Percentiles rank a stretch among this genome's conserved stretches.
These are phyloP conservation scores for Luffa acutangula DNA, from an alignment of 306 rosid species.

Conservation along the genomic window DNA sequence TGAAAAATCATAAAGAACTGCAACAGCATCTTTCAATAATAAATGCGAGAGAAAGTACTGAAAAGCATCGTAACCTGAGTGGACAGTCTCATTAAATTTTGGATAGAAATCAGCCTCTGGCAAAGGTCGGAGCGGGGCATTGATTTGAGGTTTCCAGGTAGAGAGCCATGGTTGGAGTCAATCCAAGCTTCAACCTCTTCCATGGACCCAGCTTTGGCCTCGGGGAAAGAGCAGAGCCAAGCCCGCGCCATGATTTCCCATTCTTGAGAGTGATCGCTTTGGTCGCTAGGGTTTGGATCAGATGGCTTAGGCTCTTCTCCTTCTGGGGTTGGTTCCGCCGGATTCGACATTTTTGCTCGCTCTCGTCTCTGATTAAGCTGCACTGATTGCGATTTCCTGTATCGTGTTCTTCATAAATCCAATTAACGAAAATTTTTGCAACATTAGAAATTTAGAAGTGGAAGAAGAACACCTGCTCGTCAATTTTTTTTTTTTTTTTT, in stretches of 20 bases:
- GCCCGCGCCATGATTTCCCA: constrained; percentile 98
- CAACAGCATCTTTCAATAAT: neutral
- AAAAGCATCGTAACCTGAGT: constrained; percentile 19
- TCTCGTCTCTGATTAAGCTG: neutral
- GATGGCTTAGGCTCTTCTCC: constrained; percentile 18
- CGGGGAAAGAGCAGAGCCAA: constrained; percentile 76
- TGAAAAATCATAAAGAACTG: neutral
- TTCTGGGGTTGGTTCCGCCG: constrained; percentile 23
- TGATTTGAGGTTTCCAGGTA: constrained; percentile 66
- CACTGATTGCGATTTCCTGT: neutral
- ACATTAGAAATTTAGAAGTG: neutral
- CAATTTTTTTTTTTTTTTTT: too few species aligned
- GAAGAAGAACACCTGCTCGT: neutral
- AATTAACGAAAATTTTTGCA: neutral
- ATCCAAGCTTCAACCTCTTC: constrained; percentile 87
- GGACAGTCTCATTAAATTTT: constrained; percentile 65
- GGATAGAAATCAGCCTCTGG: constrained; percentile 67
- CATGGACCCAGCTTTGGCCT: constrained; percentile 67
- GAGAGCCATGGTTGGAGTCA: constrained; percentile 54
- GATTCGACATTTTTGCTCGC: constrained; percentile 31
- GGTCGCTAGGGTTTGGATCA: constrained; percentile 25
- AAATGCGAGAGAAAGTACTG: neutral
- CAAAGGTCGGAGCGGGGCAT: constrained; percentile 87
- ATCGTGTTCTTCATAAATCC: neutral
- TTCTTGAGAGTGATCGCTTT: constrained; percentile 47